phyloP scores from a whole-genome alignment of 140 eudicot genomes.

The Senecio squalidus region DNA sequence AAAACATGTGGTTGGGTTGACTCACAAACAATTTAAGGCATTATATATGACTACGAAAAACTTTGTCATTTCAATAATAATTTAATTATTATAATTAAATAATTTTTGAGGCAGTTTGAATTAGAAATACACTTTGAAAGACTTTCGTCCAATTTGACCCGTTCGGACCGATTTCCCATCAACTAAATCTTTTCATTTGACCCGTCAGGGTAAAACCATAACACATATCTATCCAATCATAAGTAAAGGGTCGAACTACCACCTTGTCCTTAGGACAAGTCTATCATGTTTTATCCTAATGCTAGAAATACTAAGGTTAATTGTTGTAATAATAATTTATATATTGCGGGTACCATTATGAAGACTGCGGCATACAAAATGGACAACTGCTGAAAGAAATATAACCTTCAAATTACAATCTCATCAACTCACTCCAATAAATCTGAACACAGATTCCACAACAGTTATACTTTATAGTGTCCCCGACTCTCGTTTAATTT shows the following conservation, averaged over 20 bases:
- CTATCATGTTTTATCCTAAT: neutral
- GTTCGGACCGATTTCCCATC: too few species aligned
- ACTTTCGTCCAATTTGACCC: neutral
- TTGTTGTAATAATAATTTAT: neutral
- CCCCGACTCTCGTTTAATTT: neutral
- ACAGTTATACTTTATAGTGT: neutral
- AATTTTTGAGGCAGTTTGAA: too few species aligned
- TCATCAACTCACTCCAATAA: neutral
- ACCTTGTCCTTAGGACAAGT: neutral
- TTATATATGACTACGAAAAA: too few species aligned
- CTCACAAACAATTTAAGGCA: too few species aligned
- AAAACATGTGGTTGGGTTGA: too few species aligned
- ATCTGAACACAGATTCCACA: neutral
- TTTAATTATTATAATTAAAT: too few species aligned
- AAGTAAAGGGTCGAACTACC: neutral
- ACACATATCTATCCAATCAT: neutral
- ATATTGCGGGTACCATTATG: neutral
- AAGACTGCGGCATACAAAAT: neutral
- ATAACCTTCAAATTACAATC: neutral
- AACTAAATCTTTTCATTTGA: too few species aligned
- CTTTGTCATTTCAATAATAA: too few species aligned
- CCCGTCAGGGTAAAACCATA: neutral
- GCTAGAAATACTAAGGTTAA: neutral
- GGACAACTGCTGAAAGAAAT: neutral
- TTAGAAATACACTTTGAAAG: too few species aligned